Evolutionary conservation across 805 yeast genomes (phyloP), one percentile per base, ranked within the genome.

Genomic region (Ogataea minuta): DNA sequence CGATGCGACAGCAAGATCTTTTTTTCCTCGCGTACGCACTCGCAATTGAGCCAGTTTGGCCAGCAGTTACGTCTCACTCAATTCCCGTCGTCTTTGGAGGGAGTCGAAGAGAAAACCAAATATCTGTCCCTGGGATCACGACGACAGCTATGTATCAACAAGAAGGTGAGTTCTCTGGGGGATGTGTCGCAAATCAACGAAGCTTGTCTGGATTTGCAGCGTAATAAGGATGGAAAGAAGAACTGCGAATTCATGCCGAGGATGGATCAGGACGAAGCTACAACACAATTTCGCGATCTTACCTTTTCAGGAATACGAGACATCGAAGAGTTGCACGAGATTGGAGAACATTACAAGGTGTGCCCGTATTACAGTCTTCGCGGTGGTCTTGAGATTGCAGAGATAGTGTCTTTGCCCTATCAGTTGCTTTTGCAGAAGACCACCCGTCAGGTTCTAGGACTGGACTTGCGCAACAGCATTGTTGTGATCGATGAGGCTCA

Each of bases 401-500:
- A 90, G 50, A 77, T 90, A 0, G 69, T 90, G 1, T 80, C 96
- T 0, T 65, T 91, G 29, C 97, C 98, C 0, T 90, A 90, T 52
- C 96, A 89, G 51, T 67, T 86, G 46, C 59, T 90, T 10, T 63
- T 87, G 0, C 84, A 81, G 44, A 70, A 70, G 9, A 66, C 70
- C 6, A 66, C 93, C 0, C 67, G 96, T 49, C 70, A 70, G 4
- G 66, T 78, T 0, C 55, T 89, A 29, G 75, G 76, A 1, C 55
- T 90, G 5, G 70, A 79, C 28, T 53, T 90, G 8, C 71, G 72
- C 36, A 74, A 77, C 40, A 71, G 90, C 1, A 72, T 90, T 2
- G 77, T 91, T 0, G 74, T 91, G 4, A 80, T 90, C 19, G 98
- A 90, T 59, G 98, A 90, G 57, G 97, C 97, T 0, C 98, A 90